Evolutionary conservation across 352 stramenopile species (phyloP).

Genomic region (Globisporangium lucens): DNA sequence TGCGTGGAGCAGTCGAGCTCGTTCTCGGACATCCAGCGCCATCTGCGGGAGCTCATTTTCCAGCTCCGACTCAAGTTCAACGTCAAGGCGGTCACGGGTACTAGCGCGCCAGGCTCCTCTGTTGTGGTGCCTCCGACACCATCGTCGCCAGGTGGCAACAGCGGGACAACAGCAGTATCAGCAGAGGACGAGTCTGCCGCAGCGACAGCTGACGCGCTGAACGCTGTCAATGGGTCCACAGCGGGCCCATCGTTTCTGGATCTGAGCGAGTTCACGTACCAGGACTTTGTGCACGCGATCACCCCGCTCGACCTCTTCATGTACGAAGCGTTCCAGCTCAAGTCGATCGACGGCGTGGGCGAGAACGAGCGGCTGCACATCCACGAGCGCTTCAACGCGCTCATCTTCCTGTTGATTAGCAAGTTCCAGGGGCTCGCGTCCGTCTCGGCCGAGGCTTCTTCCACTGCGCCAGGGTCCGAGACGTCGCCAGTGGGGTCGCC

Average conservation of each 20-base stretch:
- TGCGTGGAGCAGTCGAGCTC: conserved; percentile 25
- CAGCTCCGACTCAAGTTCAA: conserved; percentile 54
- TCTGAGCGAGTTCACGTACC: conserved; percentile 46
- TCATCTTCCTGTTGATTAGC: conserved; percentile 39
- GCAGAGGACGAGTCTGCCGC: conserved; percentile 2
- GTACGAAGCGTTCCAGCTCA: conserved; percentile 57
- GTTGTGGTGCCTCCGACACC: not conserved
- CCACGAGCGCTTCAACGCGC: conserved; percentile 39
- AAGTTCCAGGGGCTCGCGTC: conserved; percentile 34
- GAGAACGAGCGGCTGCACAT: conserved; percentile 34
- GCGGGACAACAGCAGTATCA: not conserved
- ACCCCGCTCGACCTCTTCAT: conserved; percentile 49
- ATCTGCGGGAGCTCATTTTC: conserved; percentile 44
- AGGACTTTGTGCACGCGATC: conserved; percentile 50
- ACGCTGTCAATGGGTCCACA: not conserved
- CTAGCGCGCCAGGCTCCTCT: not conserved
- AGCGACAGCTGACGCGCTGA: not conserved
- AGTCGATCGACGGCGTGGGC: conserved; percentile 39
- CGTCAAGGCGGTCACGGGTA: conserved; percentile 25
- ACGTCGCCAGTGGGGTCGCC: not conserved
- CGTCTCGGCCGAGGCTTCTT: conserved; percentile 31
- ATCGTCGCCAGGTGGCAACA: not conserved
- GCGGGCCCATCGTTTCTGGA: conserved; percentile 17
- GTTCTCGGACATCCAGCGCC: conserved; percentile 40
- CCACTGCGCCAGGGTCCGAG: conserved; percentile 13